Evolutionary conservation across 345 rosid species (phyloP).

Genomic region (Passiflora organensis): DNA sequence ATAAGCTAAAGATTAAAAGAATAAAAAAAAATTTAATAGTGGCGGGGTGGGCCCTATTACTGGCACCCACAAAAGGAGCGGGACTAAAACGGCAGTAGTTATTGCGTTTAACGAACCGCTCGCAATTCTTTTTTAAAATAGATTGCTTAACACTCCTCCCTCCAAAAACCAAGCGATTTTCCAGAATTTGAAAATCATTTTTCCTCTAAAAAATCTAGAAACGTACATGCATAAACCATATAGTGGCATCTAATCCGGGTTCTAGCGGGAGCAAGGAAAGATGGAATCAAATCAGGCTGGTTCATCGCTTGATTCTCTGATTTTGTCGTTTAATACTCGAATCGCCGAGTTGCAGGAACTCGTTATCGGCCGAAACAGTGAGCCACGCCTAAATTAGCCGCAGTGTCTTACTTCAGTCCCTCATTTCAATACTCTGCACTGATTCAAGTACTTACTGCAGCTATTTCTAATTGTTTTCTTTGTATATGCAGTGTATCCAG

Average conservation of each 20-base stretch:
- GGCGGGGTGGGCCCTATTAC: too few species aligned
- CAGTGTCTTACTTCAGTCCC: too few species aligned
- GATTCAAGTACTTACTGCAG: too few species aligned
- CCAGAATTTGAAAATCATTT: not conserved
- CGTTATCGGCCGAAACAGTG: slow-evolving; percentile 87
- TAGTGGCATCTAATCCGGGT: too few species aligned
- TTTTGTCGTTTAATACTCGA: slow-evolving; percentile 59
- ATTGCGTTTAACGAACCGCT: too few species aligned
- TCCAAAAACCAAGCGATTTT: not conserved
- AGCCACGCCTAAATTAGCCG: slow-evolving; percentile 23
- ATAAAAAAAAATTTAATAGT: too few species aligned
- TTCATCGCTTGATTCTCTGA: slow-evolving; percentile 59
- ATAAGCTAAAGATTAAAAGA: too few species aligned
- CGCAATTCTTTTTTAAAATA: too few species aligned
- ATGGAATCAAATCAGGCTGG: slow-evolving; percentile 75
- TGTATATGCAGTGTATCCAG: slow-evolving; percentile 67
- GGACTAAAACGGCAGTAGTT: too few species aligned
- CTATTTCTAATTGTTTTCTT: not conserved
- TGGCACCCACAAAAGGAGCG: too few species aligned
- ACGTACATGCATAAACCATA: not conserved
- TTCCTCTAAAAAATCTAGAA: not conserved
- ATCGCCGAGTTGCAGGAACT: slow-evolving; percentile 78
- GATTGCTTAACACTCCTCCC: not conserved
- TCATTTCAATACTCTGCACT: too few species aligned
- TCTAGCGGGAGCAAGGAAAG: not conserved